A percentile compares a stretch with the other conserved stretches of the same genome.
phyloP scores from a whole-genome alignment of 148 eudicot genomes.

The Camellia lanceoleosa region DNA sequence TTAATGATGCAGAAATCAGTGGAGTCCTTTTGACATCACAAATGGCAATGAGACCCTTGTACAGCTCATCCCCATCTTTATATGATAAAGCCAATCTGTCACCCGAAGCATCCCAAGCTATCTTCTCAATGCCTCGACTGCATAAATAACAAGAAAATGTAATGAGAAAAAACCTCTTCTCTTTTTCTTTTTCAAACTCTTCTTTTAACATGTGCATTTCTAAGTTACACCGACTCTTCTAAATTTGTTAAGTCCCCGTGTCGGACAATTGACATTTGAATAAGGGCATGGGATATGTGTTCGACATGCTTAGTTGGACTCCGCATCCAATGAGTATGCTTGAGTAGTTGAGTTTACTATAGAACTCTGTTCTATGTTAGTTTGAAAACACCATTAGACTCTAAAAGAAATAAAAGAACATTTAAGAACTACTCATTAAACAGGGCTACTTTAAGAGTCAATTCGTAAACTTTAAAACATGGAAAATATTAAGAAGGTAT shows the following conservation, averaged over 20 bases:
- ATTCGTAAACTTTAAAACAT: neutral
- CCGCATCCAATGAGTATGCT: too few species aligned
- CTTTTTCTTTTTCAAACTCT: too few species aligned
- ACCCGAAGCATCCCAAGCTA: conserved; percentile 99
- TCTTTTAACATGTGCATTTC: neutral
- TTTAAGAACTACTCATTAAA: neutral
- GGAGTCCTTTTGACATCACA: conserved; percentile 85
- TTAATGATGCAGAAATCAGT: conserved; percentile 70
- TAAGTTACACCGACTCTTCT: too few species aligned
- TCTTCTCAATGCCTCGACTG: conserved; percentile 78
- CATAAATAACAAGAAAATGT: conserved; percentile 24
- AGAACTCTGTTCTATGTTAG: too few species aligned
- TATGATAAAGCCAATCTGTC: conserved; percentile 88
- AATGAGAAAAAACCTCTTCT: neutral
- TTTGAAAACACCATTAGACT: too few species aligned
- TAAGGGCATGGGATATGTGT: too few species aligned
- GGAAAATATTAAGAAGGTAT: neutral
- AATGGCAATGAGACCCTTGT: conserved; percentile 84
- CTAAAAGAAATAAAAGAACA: too few species aligned
- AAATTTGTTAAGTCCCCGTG: too few species aligned
- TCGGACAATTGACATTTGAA: too few species aligned
- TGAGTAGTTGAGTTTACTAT: too few species aligned
- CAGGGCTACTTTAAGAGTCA: neutral
- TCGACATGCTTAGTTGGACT: too few species aligned
- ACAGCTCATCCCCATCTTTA: conserved; percentile 78